phyloP scores from a whole-genome alignment of 768 basidiomycete species.

The Scleroderma bovista region DNA sequence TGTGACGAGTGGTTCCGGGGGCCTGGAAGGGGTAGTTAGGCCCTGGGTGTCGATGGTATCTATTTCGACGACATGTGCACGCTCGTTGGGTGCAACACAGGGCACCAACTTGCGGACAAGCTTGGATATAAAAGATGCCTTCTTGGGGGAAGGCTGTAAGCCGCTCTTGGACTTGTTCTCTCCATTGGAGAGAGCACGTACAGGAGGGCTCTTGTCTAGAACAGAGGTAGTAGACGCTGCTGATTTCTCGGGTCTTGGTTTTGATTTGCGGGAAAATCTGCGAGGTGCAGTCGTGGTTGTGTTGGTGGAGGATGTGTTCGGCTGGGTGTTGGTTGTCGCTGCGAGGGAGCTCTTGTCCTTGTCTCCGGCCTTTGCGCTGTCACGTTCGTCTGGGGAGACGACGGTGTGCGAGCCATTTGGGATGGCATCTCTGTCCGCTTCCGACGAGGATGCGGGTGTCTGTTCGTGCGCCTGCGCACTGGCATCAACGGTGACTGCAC shows the following conservation, averaged over 20 bases:
- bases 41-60: slow-evolving; percentile 22
- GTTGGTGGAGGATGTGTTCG: slow-evolving; percentile 28
- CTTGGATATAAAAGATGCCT: slow-evolving; percentile 54
- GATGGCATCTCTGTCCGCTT: slow-evolving; percentile 32
- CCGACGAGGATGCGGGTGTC: slow-evolving; percentile 26
- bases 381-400: slow-evolving; percentile 29
- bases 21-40: slow-evolving; percentile 16
- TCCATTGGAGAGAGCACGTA: slow-evolving; percentile 29
- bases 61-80: slow-evolving; percentile 41
- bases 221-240: slow-evolving; percentile 11
- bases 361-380: slow-evolving; percentile 29
- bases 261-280: slow-evolving; percentile 28
- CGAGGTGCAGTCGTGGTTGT: slow-evolving; percentile 19
- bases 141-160: slow-evolving; percentile 32
- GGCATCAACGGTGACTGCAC: slow-evolving; percentile 14
- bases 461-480: slow-evolving; percentile 25
- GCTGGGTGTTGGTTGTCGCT: slow-evolving; percentile 39
- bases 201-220: slow-evolving; percentile 26
- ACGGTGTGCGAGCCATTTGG: slow-evolving; percentile 31
- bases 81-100: slow-evolving; percentile 51
- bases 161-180: slow-evolving; percentile 29
- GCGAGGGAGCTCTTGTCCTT: slow-evolving; percentile 44
- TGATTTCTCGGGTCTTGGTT: slow-evolving; percentile 13
- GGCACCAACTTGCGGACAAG: slow-evolving; percentile 61
- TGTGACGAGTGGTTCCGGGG: slow-evolving; percentile 17